Percentiles rank a stretch among this genome's conserved stretches.
These are phyloP conservation scores for Aspergillus novofumigatus DNA, from an alignment of 2,329 filamentous ascomycete species.

Conservation along the genomic window DNA sequence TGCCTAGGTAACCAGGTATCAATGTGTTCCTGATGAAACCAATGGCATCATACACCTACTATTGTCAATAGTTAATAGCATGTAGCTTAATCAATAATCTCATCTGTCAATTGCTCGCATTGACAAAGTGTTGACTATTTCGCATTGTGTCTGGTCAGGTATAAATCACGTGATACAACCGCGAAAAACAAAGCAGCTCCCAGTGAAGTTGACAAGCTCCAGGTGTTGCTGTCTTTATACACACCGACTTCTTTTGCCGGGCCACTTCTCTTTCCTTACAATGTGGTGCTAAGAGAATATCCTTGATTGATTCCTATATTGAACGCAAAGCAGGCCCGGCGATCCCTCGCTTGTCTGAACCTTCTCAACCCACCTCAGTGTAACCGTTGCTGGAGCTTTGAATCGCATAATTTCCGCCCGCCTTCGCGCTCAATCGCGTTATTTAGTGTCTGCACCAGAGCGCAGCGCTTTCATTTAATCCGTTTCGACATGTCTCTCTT, in stretches of 20 bases:
- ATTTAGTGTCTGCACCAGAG: background rate
- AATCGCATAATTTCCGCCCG: background rate
- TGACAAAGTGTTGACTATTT: background rate
- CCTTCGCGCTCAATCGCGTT: background rate
- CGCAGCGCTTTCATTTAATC: background rate
- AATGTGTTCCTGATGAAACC: background rate
- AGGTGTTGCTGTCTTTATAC: background rate
- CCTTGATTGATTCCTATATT: background rate
- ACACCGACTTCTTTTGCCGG: background rate
- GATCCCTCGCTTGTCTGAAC: background rate
- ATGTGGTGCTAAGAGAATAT: background rate
- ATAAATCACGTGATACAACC: conserved; percentile 9
- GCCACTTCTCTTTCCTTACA: background rate
- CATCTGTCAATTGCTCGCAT: background rate
- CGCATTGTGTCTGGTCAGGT: background rate
- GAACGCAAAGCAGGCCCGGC: background rate
- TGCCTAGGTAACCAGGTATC: background rate
- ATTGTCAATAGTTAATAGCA: background rate
- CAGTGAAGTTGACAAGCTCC: background rate
- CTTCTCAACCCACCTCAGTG: background rate
- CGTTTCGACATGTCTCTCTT: conserved; percentile 37
- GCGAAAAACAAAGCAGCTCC: conserved; percentile 14
- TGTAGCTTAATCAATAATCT: background rate
- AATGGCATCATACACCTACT: no score
- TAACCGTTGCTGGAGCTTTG: background rate